Conservation (phyloP, 73 alveolate genomes). For the Blepharisma stoltei region DNA sequence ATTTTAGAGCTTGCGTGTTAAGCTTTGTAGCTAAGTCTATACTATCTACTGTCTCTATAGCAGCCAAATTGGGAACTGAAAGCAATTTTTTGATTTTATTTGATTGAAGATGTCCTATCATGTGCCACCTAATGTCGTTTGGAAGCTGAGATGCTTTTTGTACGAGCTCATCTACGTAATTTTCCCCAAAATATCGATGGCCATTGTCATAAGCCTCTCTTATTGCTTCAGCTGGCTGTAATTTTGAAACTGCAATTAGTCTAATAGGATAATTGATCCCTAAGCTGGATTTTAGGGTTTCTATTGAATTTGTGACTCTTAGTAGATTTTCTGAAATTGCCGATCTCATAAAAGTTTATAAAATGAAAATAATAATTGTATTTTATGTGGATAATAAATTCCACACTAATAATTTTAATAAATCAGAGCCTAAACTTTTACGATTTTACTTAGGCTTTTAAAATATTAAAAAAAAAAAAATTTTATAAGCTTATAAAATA, state of each 20-base stretch:
- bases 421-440: no score
- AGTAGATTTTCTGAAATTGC: neutral
- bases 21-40: constrained; percentile 67
- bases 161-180: constrained; percentile 81
- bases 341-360: no score
- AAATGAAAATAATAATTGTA: no score
- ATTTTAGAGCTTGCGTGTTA: constrained; percentile 52
- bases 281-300: neutral
- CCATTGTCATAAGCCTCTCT: constrained; percentile 80
- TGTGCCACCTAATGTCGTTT: constrained; percentile 89
- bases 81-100: constrained; percentile 68
- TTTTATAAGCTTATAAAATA: no score
- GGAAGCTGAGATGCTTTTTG: constrained; percentile 66
- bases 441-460: no score
- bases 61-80: constrained; percentile 27
- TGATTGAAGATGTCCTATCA: constrained; percentile 90
- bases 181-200: constrained; percentile 87
- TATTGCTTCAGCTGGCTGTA: constrained; percentile 65
- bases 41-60: constrained; percentile 81
- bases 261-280: neutral
- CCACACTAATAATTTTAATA: no score
- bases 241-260: constrained; percentile 74
- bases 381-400: no score
- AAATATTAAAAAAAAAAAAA: no score
- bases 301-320: neutral